Conservation (phyloP, 768 basidiomycete species). For the Mrakia gelida region DNA sequence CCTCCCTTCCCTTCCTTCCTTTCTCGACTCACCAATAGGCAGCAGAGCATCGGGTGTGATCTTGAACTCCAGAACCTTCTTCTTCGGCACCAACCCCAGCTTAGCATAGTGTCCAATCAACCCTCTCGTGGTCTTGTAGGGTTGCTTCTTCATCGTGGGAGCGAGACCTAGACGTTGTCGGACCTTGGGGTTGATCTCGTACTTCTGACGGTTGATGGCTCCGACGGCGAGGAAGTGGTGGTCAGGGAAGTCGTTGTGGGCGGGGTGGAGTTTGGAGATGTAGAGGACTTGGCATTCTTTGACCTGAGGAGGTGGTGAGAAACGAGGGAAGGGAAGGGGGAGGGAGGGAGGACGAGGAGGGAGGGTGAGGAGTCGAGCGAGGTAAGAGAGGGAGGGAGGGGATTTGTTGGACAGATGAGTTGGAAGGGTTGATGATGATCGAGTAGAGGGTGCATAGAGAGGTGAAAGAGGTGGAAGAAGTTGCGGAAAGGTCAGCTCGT, state of each 20-base stretch:
- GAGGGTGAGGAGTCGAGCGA: conserved; percentile 53
- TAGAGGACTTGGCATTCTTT: conserved; percentile 24
- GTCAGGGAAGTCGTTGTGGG: conserved; percentile 44
- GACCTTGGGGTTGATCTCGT: conserved; percentile 14
- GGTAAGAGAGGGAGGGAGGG: not conserved
- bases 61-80: conserved; percentile 78
- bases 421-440: not conserved
- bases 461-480: not conserved
- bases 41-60: conserved; percentile 85
- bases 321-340: not conserved
- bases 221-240: conserved; percentile 95
- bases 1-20: not conserved
- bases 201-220: conserved; percentile 55
- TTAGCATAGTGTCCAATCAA: conserved; percentile 87
- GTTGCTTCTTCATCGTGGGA: conserved; percentile 41
- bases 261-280: not conserved
- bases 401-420: not conserved
- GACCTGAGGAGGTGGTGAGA: conserved; percentile 37
- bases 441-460: not conserved
- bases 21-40: conserved; percentile 64
- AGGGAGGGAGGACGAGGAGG: not conserved
- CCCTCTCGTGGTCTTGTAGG: conserved; percentile 62
- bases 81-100: conserved; percentile 76
- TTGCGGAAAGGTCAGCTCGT: not conserved
- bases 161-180: conserved; percentile 20